Conservation (phyloP, 495 filamentous ascomycete genomes). For the Neurospora sp. region DNA sequence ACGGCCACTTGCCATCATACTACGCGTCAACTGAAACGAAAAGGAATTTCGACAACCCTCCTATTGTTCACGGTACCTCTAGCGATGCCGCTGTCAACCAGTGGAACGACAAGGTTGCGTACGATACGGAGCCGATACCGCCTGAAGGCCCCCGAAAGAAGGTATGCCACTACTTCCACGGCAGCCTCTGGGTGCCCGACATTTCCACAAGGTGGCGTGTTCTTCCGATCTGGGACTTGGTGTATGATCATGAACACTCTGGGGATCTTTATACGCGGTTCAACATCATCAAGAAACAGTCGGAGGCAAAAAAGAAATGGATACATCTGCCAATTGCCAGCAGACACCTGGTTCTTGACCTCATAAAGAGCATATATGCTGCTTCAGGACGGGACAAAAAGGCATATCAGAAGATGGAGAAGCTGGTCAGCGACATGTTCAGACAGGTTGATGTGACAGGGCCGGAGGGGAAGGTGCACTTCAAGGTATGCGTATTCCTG, state of each 20-base stretch:
- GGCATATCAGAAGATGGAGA: neutral
- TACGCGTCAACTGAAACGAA: neutral
- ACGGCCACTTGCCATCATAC: conserved; percentile 2
- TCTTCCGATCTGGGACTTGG: neutral
- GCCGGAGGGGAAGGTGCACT: neutral
- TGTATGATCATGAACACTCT: too few relatives aligned
- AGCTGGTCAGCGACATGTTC: neutral
- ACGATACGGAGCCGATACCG: neutral
- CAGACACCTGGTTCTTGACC: neutral
- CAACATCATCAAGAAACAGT: too few relatives aligned
- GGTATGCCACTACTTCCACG: neutral
- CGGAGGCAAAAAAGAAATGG: conserved; percentile 2
- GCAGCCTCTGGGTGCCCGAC: conserved; percentile 5
- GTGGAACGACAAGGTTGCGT: neutral
- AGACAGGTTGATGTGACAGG: conserved; percentile 1
- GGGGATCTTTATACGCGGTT: neutral
- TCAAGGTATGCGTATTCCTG: neutral
- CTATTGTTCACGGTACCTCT: neutral
- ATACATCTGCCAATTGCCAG: conserved; percentile 2
- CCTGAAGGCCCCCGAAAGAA: neutral
- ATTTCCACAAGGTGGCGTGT: neutral
- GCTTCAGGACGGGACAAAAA: neutral
- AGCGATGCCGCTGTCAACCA: neutral
- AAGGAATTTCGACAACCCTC: neutral
- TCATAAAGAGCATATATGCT: neutral